phyloP scores from a whole-genome alignment of 2,329 filamentous ascomycete species.

The Alternaria sp. region DNA sequence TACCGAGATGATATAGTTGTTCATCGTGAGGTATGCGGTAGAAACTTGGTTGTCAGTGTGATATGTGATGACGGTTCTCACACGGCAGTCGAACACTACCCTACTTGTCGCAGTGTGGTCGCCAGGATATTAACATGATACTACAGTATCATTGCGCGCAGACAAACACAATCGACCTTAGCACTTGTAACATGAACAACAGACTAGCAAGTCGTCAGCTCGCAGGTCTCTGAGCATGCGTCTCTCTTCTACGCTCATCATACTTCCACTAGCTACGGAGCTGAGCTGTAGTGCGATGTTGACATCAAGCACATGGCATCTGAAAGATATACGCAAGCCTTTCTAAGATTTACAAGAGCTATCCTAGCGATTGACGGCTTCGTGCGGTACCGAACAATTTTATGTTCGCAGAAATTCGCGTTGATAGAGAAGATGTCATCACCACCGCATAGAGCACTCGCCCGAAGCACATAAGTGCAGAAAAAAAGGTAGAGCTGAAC shows the following conservation, averaged over 20 bases:
- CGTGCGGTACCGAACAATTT: background rate
- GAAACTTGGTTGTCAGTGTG: background rate
- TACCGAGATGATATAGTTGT: background rate
- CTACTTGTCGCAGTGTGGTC: background rate
- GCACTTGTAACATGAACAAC: background rate
- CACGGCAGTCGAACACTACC: background rate
- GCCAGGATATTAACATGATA: background rate
- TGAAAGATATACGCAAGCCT: background rate
- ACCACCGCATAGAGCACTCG: background rate
- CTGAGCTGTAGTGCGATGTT: background rate
- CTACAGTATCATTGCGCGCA: background rate
- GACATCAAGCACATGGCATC: background rate
- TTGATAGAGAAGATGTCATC: conserved; percentile 5
- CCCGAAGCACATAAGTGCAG: background rate
- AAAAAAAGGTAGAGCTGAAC: background rate
- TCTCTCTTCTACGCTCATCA: background rate
- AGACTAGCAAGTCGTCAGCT: background rate
- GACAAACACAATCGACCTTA: background rate
- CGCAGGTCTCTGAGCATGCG: background rate
- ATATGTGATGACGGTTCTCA: background rate
- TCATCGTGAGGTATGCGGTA: background rate
- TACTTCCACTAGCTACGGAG: background rate
- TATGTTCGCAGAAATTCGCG: background rate
- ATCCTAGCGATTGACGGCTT: background rate
- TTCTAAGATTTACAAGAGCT: background rate